These are phyloP conservation scores for Syncephalastrum sp. DNA, from an alignment of 371 early-diverging fungal genomes.

Conservation along the genomic window DNA sequence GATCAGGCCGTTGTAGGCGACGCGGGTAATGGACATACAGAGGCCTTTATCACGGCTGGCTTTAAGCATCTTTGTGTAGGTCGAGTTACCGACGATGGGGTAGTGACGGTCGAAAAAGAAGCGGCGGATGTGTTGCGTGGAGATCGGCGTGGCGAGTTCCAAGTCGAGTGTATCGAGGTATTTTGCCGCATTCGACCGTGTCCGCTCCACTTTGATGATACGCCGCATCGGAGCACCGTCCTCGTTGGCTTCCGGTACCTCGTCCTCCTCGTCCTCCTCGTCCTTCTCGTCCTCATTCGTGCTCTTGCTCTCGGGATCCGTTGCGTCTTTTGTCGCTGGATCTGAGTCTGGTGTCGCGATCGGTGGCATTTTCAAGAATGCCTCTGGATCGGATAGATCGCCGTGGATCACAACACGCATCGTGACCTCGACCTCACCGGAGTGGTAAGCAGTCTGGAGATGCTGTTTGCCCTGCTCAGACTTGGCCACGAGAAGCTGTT, in stretches of 20 bases:
- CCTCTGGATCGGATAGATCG: conserved; percentile 8
- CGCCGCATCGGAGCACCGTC: background rate
- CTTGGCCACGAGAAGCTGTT: conserved; percentile 51
- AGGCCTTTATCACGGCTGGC: conserved; percentile 68
- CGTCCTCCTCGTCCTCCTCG: conserved; percentile 19
- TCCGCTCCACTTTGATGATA: conserved; percentile 26
- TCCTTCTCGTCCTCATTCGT: conserved; percentile 15
- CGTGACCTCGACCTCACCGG: conserved; percentile 26
- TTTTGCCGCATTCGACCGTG: conserved; percentile 50
- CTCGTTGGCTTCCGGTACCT: background rate
- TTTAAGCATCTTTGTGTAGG: conserved; percentile 50
- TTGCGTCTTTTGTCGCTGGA: background rate
- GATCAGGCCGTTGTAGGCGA: conserved; percentile 29
- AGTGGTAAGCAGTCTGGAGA: conserved; percentile 26
- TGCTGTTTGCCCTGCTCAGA: conserved; percentile 26
- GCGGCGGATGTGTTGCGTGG: conserved; percentile 39
- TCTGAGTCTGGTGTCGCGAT: background rate
- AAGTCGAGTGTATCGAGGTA: conserved; percentile 43
- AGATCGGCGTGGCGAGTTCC: conserved; percentile 30
- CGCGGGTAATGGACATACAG: conserved; percentile 44
- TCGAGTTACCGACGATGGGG: conserved; percentile 68
- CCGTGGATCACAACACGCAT: conserved; percentile 55
- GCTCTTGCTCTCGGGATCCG: background rate
- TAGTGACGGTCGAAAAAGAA: conserved; percentile 37
- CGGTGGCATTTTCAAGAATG: conserved; percentile 7